Conservation (phyloP, 2,329 filamentous ascomycete species). For the Colletotrichum cordylinicola region DNA sequence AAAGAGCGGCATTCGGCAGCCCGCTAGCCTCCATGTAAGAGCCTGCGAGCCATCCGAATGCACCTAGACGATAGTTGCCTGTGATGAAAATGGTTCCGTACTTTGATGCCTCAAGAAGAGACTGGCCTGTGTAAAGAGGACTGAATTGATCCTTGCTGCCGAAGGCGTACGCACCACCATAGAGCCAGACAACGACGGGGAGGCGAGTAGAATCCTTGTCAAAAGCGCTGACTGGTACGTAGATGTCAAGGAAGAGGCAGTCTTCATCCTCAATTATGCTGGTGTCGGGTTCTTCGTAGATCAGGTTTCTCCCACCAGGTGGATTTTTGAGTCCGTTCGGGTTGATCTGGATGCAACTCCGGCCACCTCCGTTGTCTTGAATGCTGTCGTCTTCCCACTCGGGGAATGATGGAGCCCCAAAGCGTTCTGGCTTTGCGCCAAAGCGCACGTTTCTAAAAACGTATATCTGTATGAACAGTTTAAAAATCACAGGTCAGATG, state of each 20-base stretch:
- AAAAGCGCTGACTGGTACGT: conserved; percentile 48
- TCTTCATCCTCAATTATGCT: conserved; percentile 37
- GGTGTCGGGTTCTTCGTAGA: background rate
- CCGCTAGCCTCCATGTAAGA: conserved; percentile 46
- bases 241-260: conserved; percentile 56
- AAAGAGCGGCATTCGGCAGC: conserved; percentile 47
- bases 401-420: background rate
- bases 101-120: conserved; percentile 36
- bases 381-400: background rate
- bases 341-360: background rate
- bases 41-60: conserved; percentile 53
- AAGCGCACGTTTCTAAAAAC: background rate
- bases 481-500: no score
- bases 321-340: background rate
- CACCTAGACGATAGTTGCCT: conserved; percentile 54
- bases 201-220: conserved; percentile 38
- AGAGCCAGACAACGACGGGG: conserved; percentile 51
- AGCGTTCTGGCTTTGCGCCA: background rate
- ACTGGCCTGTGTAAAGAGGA: conserved; percentile 42
- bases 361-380: background rate
- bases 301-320: background rate
- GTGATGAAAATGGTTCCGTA: conserved; percentile 50
- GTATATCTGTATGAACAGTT: background rate
- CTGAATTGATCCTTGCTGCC: conserved; percentile 44
- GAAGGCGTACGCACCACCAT: conserved; percentile 50